Evolutionary conservation across 1,284 basidiomycete genomes (phyloP).

Genomic region (Ustilago sp.): DNA sequence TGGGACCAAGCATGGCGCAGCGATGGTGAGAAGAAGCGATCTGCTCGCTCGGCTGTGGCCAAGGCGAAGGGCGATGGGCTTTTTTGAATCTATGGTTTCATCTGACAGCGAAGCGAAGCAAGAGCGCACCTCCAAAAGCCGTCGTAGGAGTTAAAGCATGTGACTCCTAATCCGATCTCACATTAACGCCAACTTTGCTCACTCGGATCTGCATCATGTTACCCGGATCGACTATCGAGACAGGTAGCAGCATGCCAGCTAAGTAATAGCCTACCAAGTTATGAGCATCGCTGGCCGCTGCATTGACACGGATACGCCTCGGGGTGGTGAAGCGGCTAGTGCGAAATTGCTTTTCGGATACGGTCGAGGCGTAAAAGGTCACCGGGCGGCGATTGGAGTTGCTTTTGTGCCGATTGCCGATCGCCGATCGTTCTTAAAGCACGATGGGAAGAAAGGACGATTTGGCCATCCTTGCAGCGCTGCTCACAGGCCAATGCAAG

Average conservation of each 20-base stretch:
- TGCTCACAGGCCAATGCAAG: not conserved
- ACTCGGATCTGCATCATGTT: too few species aligned
- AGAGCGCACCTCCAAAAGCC: slow-evolving; percentile 5
- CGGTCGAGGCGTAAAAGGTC: not conserved
- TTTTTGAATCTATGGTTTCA: not conserved
- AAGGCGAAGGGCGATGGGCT: not conserved
- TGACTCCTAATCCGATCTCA: not conserved
- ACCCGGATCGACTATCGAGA: too few species aligned
- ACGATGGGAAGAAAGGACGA: not conserved
- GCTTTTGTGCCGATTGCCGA: not conserved
- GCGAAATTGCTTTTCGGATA: slow-evolving; percentile 4
- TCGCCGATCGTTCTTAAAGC: not conserved
- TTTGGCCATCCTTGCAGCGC: not conserved
- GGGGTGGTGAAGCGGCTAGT: not conserved
- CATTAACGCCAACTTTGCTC: too few species aligned
- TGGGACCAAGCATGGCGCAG: not conserved
- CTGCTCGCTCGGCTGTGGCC: too few species aligned
- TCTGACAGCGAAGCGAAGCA: slow-evolving; percentile 7
- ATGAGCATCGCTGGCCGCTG: not conserved
- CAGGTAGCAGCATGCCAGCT: not conserved
- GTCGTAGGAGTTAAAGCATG: not conserved
- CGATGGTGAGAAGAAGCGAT: not conserved
- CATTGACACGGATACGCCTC: not conserved
- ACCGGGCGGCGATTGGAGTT: slow-evolving; percentile 1
- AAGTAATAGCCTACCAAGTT: not conserved